These are phyloP conservation scores for Podospora pseudopauciseta DNA, from an alignment of 495 filamentous ascomycete genomes.

Conservation along the genomic window DNA sequence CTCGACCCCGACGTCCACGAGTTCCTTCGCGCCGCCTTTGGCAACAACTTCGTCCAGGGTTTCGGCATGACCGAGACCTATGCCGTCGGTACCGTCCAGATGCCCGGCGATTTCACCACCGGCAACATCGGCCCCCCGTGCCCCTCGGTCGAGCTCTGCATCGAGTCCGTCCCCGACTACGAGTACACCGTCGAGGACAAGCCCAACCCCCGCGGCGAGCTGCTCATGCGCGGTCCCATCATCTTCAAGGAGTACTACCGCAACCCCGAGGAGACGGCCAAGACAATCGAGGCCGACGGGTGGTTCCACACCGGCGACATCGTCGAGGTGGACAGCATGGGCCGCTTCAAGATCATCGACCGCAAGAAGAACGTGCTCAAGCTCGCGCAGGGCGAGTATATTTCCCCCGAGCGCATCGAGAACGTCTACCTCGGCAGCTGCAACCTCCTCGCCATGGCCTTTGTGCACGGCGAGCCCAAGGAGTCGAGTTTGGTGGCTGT, in stretches of 20 bases:
- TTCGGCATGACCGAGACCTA: conserved; percentile 98
- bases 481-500: conserved; percentile 81
- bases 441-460: conserved; percentile 71
- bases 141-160: conserved; percentile 67
- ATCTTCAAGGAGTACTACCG: conserved; percentile 84
- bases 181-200: conserved; percentile 88
- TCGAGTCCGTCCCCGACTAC: conserved; percentile 89
- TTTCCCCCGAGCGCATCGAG: conserved; percentile 95
- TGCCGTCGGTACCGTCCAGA: conserved; percentile 67
- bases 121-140: conserved; percentile 80
- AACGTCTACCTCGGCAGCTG: conserved; percentile 83
- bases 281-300: conserved; percentile 78
- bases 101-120: conserved; percentile 61
- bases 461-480: conserved; percentile 85
- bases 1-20: conserved; percentile 82
- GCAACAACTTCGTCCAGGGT: conserved; percentile 78
- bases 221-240: conserved; percentile 74
- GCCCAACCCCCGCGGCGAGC: conserved; percentile 89
- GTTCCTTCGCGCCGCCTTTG: conserved; percentile 81
- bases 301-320: conserved; percentile 98
- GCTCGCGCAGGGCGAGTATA: conserved; percentile 95
- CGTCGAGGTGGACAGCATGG: conserved; percentile 72
- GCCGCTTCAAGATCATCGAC: conserved; percentile 90
- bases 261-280: conserved; percentile 79
- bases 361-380: conserved; percentile 98